Conservation (phyloP, 768 basidiomycete species). For the Pleurotus sapidus region DNA sequence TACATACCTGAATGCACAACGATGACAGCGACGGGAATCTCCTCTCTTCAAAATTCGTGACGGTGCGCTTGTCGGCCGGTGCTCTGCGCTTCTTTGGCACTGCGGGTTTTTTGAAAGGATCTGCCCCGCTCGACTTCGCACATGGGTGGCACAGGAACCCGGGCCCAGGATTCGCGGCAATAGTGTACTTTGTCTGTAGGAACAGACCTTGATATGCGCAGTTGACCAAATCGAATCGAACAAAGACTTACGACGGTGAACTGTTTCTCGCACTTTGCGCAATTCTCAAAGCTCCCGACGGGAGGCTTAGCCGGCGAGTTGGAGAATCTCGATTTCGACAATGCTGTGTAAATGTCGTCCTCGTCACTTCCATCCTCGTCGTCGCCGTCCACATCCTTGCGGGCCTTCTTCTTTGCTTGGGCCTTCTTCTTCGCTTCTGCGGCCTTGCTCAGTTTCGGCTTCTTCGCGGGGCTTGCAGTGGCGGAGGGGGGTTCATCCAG, state of each 20-base stretch:
- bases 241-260: conserved; percentile 77
- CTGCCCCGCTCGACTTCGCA: conserved; percentile 70
- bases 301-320: conserved; percentile 51
- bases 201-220: neutral
- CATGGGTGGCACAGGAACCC: conserved; percentile 87
- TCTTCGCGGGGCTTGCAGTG: conserved; percentile 35
- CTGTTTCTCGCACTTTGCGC: conserved; percentile 77
- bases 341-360: conserved; percentile 66
- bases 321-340: conserved; percentile 49
- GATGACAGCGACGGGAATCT: conserved; percentile 61
- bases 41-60: conserved; percentile 41
- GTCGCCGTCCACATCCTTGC: conserved; percentile 42
- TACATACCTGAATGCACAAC: conserved; percentile 73
- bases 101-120: conserved; percentile 83
- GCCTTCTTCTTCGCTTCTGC: conserved; percentile 36
- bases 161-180: conserved; percentile 63
- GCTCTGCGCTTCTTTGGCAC: conserved; percentile 59
- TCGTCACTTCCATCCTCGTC: conserved; percentile 55
- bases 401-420: conserved; percentile 36
- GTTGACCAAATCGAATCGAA: too few species aligned
- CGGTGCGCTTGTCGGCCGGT: conserved; percentile 62
- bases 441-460: conserved; percentile 56
- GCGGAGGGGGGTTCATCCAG: conserved; percentile 56
- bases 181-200: conserved; percentile 80
- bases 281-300: conserved; percentile 76